phyloP scores from a whole-genome alignment of 129 eudicot genomes.

The Lactuca sativa region DNA sequence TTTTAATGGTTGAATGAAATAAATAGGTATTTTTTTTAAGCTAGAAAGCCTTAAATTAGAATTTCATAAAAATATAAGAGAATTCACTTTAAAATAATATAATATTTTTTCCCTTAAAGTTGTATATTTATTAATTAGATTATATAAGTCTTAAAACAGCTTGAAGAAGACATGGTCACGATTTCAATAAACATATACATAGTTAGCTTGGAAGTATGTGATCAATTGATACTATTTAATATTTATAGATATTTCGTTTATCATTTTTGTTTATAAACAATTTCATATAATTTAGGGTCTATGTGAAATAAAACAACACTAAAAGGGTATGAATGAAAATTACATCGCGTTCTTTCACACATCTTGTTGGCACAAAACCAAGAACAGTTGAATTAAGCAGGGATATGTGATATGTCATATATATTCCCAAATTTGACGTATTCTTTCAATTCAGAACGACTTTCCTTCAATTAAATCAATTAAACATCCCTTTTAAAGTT shows the following conservation, averaged over 20 bases:
- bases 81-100: no score
- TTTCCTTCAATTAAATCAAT: background rate
- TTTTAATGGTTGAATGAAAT: no score
- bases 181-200: no score
- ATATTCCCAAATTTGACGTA: constrained; percentile 27
- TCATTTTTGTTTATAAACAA: background rate
- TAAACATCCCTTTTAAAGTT: background rate
- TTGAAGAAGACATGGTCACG: no score
- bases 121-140: no score
- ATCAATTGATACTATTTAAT: background rate
- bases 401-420: no score
- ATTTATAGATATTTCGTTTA: background rate
- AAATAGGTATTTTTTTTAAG: no score
- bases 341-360: constrained; percentile 10
- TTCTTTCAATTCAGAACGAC: constrained; percentile 20
- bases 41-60: no score
- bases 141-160: no score
- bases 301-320: background rate
- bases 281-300: background rate
- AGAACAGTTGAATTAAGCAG: constrained; percentile 14
- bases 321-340: constrained; percentile 16
- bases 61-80: no score
- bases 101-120: no score
- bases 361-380: constrained; percentile 25
- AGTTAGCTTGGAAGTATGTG: no score